These are phyloP conservation scores for Rhodotorula paludigena DNA, from an alignment of 768 basidiomycete genomes.

Conservation along the genomic window DNA sequence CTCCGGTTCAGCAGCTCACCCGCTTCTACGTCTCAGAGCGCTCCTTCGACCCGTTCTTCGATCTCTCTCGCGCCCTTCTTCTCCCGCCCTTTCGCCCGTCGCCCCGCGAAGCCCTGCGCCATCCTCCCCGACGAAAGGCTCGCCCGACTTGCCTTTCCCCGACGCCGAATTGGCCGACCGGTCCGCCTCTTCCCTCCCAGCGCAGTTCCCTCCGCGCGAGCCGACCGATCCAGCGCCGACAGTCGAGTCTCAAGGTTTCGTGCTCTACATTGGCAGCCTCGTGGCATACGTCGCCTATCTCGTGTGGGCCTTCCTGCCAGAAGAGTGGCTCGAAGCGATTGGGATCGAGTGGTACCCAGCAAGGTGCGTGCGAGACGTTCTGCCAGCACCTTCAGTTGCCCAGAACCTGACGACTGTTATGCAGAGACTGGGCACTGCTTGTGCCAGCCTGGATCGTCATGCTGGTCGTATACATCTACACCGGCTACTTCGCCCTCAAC, in stretches of 20 bases:
- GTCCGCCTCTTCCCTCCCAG: slow-evolving; percentile 28
- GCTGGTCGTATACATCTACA: slow-evolving; percentile 67
- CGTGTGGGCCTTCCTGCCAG: slow-evolving; percentile 74
- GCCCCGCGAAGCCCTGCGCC: background rate
- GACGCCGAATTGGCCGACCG: background rate
- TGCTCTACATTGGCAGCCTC: slow-evolving; percentile 71
- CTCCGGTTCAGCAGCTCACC: too few relatives aligned
- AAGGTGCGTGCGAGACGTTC: too few relatives aligned
- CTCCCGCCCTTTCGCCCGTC: background rate
- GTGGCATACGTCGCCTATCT: slow-evolving; percentile 74
- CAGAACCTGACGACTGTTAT: too few relatives aligned
- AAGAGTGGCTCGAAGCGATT: slow-evolving; percentile 59
- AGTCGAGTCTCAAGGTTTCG: slow-evolving; percentile 34
- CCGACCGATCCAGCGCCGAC: slow-evolving; percentile 36
- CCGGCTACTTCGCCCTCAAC: slow-evolving; percentile 70
- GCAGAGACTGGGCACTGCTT: slow-evolving; percentile 79
- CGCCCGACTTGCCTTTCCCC: background rate
- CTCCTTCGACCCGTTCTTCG: slow-evolving; percentile 28
- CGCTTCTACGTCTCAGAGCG: slow-evolving; percentile 2
- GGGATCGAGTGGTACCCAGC: slow-evolving; percentile 82
- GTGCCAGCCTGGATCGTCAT: slow-evolving; percentile 72
- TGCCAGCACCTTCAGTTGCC: too few relatives aligned
- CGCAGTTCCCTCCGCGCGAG: slow-evolving; percentile 34
- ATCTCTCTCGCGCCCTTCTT: slow-evolving; percentile 24
- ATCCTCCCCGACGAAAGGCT: background rate